Evolutionary conservation across 805 yeast genomes (phyloP), one percentile per base, ranked within the genome.

Genomic region (Starmerella kuoi): DNA sequence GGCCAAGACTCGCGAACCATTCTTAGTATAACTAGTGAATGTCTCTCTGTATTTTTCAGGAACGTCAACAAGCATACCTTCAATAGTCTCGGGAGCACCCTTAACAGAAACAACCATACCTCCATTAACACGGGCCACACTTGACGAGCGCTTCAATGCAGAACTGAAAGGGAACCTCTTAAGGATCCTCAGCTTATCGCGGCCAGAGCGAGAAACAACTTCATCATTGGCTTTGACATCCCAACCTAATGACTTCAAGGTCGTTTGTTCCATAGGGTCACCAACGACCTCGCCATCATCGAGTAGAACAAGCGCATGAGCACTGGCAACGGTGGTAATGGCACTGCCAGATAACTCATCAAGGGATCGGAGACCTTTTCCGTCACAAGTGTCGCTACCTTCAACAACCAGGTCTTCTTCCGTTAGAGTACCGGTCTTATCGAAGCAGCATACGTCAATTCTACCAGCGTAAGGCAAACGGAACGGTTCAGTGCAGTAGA

Each of bases 221-320:
- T 71, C 61, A 58, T 86, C 94, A 51, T 85, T 82, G 42, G 69
- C 72, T 41, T 80, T 83, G 49, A 91, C 79, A 31, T 67, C 69
- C 95, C 96, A 91, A 24, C 77, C 76, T 44, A 91, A 74, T 32
- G 94, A 88, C 52, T 77, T 78, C 54, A 91, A 68, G 40, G 98
- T 91, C 22, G 93, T 95, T 64, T 86, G 85, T 65, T 91, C 98
- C 97, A 91, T 88, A 49, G 98, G 96, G 59, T 91, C 98, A 64
- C 98, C 98, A 47, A 91, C 98, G 53, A 87, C 75, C 49, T 91
- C 97, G 54, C 97, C 98, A 59, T 87, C 95, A 55, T 91, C 96
- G 47, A 91, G 70, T 56, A 78, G 76, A 22, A 91, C 98, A 51
- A 91, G 71, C 23, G 98, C 97, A 62, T 91, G 98, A 27, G 95